phyloP scores from a whole-genome alignment of 179 eudicot species.

The Beta macrorhiza region DNA sequence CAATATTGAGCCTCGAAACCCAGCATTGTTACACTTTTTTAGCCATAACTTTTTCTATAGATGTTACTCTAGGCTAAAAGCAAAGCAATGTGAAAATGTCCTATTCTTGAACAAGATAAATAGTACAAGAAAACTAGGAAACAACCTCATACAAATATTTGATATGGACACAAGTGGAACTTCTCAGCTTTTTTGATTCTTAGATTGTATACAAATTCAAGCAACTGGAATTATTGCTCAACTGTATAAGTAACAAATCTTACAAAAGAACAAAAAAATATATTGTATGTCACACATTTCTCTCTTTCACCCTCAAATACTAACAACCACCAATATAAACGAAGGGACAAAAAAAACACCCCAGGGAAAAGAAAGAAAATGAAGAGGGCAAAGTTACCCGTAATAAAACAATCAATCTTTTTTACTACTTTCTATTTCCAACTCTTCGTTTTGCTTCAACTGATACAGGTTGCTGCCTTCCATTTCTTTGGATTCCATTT shows the following conservation, averaged over 20 bases:
- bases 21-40: no score
- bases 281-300: slow-evolving; percentile 29
- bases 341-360: slow-evolving; percentile 32
- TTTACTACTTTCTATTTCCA: slow-evolving; percentile 63
- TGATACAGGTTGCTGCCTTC: slow-evolving; percentile 49
- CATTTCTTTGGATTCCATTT: slow-evolving; percentile 50
- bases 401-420: background rate
- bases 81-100: no score
- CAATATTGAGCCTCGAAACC: no score
- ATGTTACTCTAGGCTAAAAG: no score
- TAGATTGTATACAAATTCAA: slow-evolving; percentile 35
- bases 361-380: slow-evolving; percentile 20
- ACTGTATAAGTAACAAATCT: slow-evolving; percentile 27
- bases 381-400: slow-evolving; percentile 16
- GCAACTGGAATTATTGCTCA: slow-evolving; percentile 47
- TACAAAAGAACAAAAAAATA: slow-evolving; percentile 30
- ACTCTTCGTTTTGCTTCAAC: slow-evolving; percentile 61
- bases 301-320: slow-evolving; percentile 30
- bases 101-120: no score
- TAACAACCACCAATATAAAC: slow-evolving; percentile 29
- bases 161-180: slow-evolving; percentile 27
- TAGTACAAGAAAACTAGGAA: background rate
- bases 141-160: background rate
- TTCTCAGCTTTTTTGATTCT: slow-evolving; percentile 13
- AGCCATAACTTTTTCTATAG: no score